Evolutionary conservation across 163 green algal genomes (phyloP).

Genomic region (Volvox carteri): DNA sequence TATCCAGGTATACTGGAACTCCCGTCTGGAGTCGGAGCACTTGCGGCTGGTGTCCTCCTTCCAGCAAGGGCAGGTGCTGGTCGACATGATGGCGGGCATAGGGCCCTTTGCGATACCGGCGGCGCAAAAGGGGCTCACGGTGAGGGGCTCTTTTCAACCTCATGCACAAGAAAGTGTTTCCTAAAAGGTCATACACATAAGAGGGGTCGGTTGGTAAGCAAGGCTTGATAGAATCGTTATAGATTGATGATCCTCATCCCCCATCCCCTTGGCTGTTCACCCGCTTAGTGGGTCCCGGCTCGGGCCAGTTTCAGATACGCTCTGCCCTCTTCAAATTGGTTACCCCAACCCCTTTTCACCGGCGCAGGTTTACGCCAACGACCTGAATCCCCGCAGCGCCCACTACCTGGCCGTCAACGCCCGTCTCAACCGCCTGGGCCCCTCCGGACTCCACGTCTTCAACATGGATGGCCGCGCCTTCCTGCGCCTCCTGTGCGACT

Average conservation of each 20-base stretch:
- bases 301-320: no score
- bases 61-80: constrained; percentile 69
- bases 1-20: constrained; percentile 98
- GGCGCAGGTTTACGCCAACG: constrained; percentile 94
- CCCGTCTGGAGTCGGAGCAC: constrained; percentile 96
- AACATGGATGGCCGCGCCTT: constrained; percentile 93
- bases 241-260: no score
- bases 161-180: no score
- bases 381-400: constrained; percentile 94
- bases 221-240: no score
- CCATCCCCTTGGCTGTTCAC: no score
- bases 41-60: constrained; percentile 80
- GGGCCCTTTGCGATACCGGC: constrained; percentile 98
- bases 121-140: constrained; percentile 82
- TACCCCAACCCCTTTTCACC: no score
- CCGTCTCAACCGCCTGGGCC: constrained; percentile 85
- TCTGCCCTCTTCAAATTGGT: no score
- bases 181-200: no score
- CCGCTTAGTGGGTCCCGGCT: no score
- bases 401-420: constrained; percentile 89
- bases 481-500: constrained; percentile 77
- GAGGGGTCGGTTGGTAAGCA: no score
- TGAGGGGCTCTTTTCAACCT: no score
- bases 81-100: constrained; percentile 97
- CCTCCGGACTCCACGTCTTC: constrained; percentile 72